Conservation (phyloP, 73 alveolate genomes). For the Blepharisma stoltei region DNA sequence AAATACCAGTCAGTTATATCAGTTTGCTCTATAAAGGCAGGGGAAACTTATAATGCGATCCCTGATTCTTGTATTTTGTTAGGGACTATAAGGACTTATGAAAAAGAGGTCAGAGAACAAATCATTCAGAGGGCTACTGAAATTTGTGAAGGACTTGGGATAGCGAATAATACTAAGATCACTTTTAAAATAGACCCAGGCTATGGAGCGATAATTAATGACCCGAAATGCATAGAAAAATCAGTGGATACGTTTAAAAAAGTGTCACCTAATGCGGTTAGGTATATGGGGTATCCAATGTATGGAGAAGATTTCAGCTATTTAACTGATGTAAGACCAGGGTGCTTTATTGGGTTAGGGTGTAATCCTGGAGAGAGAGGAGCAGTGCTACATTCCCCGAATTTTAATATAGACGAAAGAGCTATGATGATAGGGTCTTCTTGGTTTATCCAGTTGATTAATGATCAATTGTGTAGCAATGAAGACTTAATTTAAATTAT, state of each 20-base stretch:
- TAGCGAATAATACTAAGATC: constrained; percentile 21
- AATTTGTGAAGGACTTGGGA: constrained; percentile 33
- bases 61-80: background rate
- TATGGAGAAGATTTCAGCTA: constrained; percentile 42
- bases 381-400: constrained; percentile 26
- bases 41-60: constrained; percentile 2
- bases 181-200: background rate
- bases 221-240: constrained; percentile 4
- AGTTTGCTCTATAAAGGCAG: constrained; percentile 16
- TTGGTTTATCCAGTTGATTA: constrained; percentile 24
- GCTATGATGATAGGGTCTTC: constrained; percentile 36
- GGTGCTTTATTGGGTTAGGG: constrained; percentile 33
- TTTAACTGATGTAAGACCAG: constrained; percentile 28
- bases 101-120: constrained; percentile 22
- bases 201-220: constrained; percentile 30
- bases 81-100: constrained; percentile 41
- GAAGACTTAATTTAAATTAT: too few relatives aligned
- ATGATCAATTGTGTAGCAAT: background rate
- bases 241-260: constrained; percentile 1
- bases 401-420: constrained; percentile 34
- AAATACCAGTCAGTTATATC: constrained; percentile 8
- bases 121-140: constrained; percentile 25
- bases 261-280: constrained; percentile 17
- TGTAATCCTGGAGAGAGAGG: background rate
- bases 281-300: background rate